A percentile compares a stretch with the other conserved stretches of the same genome.
Conservation (phyloP, 352 stramenopile genomes). For the Peronospora farinosa region DNA sequence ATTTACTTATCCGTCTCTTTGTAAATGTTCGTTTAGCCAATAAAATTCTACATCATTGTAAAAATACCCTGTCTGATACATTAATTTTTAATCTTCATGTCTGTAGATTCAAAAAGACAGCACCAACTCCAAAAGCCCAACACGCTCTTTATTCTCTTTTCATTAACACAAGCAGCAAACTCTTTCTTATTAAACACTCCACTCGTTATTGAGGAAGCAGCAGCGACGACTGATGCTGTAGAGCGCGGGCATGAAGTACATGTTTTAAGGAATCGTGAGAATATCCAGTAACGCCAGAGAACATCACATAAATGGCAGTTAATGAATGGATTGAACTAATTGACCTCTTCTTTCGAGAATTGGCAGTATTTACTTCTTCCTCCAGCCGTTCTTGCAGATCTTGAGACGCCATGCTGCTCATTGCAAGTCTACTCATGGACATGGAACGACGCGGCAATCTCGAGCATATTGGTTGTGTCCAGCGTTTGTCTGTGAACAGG, state of each 20-base stretch:
- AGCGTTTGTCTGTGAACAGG: slow-evolving; percentile 46
- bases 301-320: background rate
- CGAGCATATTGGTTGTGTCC: slow-evolving; percentile 69
- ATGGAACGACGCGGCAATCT: slow-evolving; percentile 74
- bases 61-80: too few relatives aligned
- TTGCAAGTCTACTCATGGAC: slow-evolving; percentile 42
- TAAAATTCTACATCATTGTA: background rate
- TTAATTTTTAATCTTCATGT: too few relatives aligned
- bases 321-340: slow-evolving; percentile 1
- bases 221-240: slow-evolving; percentile 53
- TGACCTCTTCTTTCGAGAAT: slow-evolving; percentile 4
- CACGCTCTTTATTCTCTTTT: too few relatives aligned
- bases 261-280: slow-evolving; percentile 39
- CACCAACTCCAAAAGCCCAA: too few relatives aligned
- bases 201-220: too few relatives aligned
- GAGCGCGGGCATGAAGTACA: slow-evolving; percentile 81
- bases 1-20: too few relatives aligned
- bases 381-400: background rate
- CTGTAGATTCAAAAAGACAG: too few relatives aligned
- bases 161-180: too few relatives aligned
- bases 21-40: slow-evolving; percentile 7
- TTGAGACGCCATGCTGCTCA: background rate
- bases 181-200: too few relatives aligned
- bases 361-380: too few relatives aligned
- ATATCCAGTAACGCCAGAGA: slow-evolving; percentile 8